Conservation (phyloP, 208 protist genomes). For the Acanthamoeba castellanii region DNA sequence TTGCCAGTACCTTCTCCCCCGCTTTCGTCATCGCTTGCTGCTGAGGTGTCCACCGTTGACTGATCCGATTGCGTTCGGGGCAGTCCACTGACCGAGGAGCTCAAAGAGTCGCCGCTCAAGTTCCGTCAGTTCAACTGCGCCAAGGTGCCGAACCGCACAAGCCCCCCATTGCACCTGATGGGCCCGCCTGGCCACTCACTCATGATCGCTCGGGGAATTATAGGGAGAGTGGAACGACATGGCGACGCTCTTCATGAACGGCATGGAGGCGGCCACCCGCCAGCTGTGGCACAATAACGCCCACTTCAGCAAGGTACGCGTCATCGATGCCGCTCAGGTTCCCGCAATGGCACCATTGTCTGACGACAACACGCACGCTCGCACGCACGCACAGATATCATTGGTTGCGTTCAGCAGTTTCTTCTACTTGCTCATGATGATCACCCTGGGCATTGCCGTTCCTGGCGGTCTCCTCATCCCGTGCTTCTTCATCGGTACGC, state of each 20-base stretch:
- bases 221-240: constrained; percentile 61
- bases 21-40: background rate
- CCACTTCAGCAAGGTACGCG: constrained; percentile 12
- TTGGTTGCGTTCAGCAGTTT: constrained; percentile 40
- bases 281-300: constrained; percentile 58
- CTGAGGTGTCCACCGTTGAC: background rate
- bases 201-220: background rate
- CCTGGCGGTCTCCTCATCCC: constrained; percentile 61
- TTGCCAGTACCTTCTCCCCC: constrained; percentile 6
- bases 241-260: constrained; percentile 49
- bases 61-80: background rate
- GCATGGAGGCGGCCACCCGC: constrained; percentile 42
- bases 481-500: constrained; percentile 50
- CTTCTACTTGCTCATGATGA: constrained; percentile 41
- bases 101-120: background rate
- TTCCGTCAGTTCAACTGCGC: constrained; percentile 20
- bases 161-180: no score
- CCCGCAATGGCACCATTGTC: no score
- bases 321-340: background rate
- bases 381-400: background rate
- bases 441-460: constrained; percentile 43
- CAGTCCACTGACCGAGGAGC: background rate
- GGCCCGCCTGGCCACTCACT: no score
- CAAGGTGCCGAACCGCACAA: background rate
- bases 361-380: no score